Percentiles rank a stretch among this genome's conserved stretches.
Evolutionary conservation across 139 green algal genomes (phyloP).

Genomic region (Coelastrella sp.): DNA sequence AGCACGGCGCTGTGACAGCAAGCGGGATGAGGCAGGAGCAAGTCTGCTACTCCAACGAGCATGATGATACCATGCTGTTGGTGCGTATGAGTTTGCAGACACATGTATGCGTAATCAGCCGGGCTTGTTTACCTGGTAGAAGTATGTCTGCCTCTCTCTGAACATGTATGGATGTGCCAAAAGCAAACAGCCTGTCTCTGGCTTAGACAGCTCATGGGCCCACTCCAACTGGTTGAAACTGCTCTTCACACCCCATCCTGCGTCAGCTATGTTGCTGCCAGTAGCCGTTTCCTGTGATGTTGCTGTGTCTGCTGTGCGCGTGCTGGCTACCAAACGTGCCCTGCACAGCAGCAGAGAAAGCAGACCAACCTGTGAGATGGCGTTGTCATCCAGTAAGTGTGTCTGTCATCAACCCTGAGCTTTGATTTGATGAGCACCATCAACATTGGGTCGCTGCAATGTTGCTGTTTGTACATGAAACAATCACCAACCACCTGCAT

Average conservation of each 20-base stretch:
- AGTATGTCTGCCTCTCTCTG: slow-evolving; percentile 36
- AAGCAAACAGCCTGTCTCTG: slow-evolving; percentile 36
- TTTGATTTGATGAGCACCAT: no score
- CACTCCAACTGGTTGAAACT: slow-evolving; percentile 46
- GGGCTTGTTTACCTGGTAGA: slow-evolving; percentile 30
- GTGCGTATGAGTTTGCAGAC: no score
- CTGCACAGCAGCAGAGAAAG: not conserved
- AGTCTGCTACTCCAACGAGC: no score
- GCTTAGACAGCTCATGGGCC: slow-evolving; percentile 39
- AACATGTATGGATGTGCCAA: slow-evolving; percentile 46
- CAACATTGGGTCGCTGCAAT: no score
- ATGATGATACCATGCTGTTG: no score
- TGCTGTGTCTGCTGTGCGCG: slow-evolving; percentile 10
- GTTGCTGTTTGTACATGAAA: no score
- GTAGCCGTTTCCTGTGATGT: not conserved
- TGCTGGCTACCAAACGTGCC: slow-evolving; percentile 37
- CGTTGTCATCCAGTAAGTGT: no score
- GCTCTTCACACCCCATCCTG: not conserved
- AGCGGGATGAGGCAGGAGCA: no score
- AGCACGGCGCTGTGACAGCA: no score
- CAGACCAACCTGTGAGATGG: not conserved
- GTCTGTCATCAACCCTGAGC: no score
- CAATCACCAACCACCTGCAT: no score
- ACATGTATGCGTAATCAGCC: not conserved
- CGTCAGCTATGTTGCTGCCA: not conserved